Conservation (phyloP, 192 early-diverging fungal genomes). For the Backusella sp. region DNA sequence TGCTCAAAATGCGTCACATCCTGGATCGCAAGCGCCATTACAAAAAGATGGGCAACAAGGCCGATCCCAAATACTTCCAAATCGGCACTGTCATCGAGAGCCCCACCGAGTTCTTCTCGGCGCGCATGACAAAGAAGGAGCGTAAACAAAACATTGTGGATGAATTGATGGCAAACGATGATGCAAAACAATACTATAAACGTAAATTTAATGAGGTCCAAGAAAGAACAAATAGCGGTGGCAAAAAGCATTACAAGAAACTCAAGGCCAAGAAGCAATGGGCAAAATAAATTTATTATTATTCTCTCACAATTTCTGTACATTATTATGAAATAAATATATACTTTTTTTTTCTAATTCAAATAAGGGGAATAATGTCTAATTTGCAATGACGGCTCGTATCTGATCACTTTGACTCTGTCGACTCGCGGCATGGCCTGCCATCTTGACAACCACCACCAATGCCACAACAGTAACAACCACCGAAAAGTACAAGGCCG, state of each 20-base stretch:
- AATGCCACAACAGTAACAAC: background rate
- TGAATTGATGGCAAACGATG: constrained; percentile 79
- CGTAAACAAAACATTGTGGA: constrained; percentile 82
- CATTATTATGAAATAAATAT: background rate
- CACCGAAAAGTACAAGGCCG: background rate
- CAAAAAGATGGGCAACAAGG: constrained; percentile 69
- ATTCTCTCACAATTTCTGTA: background rate
- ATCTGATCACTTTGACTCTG: background rate
- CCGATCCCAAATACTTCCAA: constrained; percentile 90
- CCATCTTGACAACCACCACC: background rate
- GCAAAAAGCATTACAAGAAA: constrained; percentile 54
- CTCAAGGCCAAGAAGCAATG: constrained; percentile 28
- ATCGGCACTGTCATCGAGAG: constrained; percentile 91
- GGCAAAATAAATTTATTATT: background rate
- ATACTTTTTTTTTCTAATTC: too few relatives aligned
- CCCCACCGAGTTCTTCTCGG: constrained; percentile 85
- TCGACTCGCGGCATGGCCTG: background rate
- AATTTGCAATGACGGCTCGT: constrained; percentile 4
- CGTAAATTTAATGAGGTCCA: constrained; percentile 83
- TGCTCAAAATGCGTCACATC: constrained; percentile 81
- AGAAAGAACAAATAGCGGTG: constrained; percentile 47
- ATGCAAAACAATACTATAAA: constrained; percentile 82
- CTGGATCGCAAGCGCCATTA: constrained; percentile 94
- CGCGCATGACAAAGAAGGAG: constrained; percentile 84
- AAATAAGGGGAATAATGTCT: too few relatives aligned